Percentiles rank a stretch among this genome's conserved stretches.
phyloP scores from a whole-genome alignment of 306 rosid genomes.

The Sesbania bispinosa region DNA sequence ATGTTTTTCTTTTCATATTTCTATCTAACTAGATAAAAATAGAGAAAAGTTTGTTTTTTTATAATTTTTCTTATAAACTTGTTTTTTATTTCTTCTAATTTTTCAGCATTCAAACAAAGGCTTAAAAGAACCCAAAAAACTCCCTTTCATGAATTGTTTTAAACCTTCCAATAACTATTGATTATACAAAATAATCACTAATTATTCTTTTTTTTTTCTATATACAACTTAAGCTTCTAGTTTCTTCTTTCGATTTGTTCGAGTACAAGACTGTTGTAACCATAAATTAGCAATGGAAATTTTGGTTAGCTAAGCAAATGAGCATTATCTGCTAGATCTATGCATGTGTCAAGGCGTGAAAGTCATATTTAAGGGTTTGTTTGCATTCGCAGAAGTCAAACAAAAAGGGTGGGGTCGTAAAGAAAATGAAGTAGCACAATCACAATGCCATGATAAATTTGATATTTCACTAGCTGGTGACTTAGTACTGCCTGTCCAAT shows the following conservation, averaged over 20 bases:
- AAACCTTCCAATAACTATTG: neutral
- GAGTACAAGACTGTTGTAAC: neutral
- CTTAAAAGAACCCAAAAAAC: no score
- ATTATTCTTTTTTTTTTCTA: no score
- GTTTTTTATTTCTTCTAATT: no score
- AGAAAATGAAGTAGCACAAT: slow-evolving; percentile 19
- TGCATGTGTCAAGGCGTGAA: neutral
- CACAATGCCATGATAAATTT: neutral
- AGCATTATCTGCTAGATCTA: neutral
- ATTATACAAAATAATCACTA: neutral
- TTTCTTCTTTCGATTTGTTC: neutral
- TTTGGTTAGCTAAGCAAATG: slow-evolving; percentile 20
- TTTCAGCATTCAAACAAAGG: no score
- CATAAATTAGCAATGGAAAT: neutral
- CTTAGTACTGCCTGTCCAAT: neutral
- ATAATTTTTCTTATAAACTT: no score
- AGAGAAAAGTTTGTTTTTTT: no score
- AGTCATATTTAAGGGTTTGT: slow-evolving; percentile 22
- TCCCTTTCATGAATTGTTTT: no score
- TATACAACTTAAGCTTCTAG: neutral
- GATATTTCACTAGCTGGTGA: slow-evolving; percentile 3
- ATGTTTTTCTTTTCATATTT: no score
- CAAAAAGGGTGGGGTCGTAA: slow-evolving; percentile 19
- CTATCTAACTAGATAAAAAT: no score
- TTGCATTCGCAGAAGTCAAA: slow-evolving; percentile 35